Percentiles rank a stretch among this genome's conserved stretches.
Evolutionary conservation across 2,329 filamentous ascomycete genomes (phyloP).

Genomic region (Pyrenophora tritici-repentis): DNA sequence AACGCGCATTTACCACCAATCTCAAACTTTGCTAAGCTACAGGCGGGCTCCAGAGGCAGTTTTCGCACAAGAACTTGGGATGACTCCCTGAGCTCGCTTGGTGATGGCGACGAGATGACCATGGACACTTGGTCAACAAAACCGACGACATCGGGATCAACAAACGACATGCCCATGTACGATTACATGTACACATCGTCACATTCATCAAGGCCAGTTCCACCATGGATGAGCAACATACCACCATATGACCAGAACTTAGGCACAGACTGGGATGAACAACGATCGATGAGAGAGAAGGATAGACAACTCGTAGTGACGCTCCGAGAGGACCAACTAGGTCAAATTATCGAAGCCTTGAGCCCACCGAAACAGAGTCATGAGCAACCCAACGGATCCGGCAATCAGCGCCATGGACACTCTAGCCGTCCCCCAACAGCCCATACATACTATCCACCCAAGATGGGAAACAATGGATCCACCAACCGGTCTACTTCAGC

Average conservation of each 20-base stretch:
- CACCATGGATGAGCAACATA: conserved; percentile 15
- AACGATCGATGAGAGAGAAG: conserved; percentile 10
- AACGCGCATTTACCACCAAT: conserved; percentile 24
- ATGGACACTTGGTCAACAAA: conserved; percentile 29
- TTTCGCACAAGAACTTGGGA: conserved; percentile 20
- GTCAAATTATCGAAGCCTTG: conserved; percentile 31
- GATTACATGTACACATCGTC: conserved; percentile 19
- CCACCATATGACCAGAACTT: conserved; percentile 4
- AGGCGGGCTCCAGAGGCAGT: conserved; percentile 3
- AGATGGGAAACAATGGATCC: conserved; percentile 19
- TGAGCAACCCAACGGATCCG: conserved; percentile 1
- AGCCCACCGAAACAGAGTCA: conserved; percentile 65
- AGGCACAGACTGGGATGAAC: conserved; percentile 5
- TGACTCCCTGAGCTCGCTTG: conserved; percentile 12
- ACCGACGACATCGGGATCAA: conserved; percentile 17
- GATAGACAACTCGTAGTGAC: conserved; percentile 28
- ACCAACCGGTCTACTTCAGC: conserved; percentile 30
- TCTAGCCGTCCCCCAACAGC: conserved; percentile 4
- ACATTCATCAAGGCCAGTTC: conserved; percentile 9
- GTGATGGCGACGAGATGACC: conserved; percentile 23
- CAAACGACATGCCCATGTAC: conserved; percentile 23
- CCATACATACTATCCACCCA: conserved; percentile 20
- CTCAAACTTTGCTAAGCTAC: conserved; percentile 21
- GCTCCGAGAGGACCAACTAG: conserved; percentile 37
- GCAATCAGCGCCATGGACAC: conserved; percentile 4